Percentiles rank a stretch among this genome's conserved stretches.
Evolutionary conservation across 2,329 filamentous ascomycete species (phyloP).

Genomic region (Fusarium sp.): DNA sequence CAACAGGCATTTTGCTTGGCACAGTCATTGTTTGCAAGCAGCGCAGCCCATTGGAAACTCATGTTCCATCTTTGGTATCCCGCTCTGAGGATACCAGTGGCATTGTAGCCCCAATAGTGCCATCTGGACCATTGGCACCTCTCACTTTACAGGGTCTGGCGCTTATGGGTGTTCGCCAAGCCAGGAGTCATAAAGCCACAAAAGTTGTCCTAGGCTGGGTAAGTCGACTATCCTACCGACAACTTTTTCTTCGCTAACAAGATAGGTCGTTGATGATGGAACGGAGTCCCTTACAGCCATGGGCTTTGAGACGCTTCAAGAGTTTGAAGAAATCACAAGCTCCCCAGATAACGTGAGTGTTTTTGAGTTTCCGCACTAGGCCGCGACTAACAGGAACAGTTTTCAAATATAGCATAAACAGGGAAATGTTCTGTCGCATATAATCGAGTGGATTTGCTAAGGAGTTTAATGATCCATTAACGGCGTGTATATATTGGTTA

Average conservation of each 20-base stretch:
- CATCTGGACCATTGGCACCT: conserved; percentile 75
- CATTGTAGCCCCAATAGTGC: conserved; percentile 84
- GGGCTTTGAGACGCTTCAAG: conserved; percentile 84
- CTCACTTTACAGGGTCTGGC: conserved; percentile 82
- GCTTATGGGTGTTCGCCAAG: conserved; percentile 83
- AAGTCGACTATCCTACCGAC: conserved; percentile 51
- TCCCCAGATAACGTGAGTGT: conserved; percentile 65
- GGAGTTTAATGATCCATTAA: neutral
- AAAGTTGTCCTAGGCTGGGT: conserved; percentile 86
- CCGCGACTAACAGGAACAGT: conserved; percentile 22
- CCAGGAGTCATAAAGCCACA: conserved; percentile 81
- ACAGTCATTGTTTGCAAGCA: conserved; percentile 84
- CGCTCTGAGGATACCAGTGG: conserved; percentile 74
- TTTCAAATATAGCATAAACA: conserved; percentile 25
- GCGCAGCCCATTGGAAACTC: conserved; percentile 75
- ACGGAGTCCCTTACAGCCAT: conserved; percentile 81
- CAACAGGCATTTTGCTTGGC: conserved; percentile 76
- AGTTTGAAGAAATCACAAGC: conserved; percentile 83
- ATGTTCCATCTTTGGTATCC: conserved; percentile 76
- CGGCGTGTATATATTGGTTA: neutral
- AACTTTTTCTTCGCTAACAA: conserved; percentile 30
- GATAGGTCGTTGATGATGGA: conserved; percentile 75
- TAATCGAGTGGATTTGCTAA: neutral
- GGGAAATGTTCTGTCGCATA: neutral
- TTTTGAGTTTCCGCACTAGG: too few species aligned